A percentile compares a stretch with the other conserved stretches of the same genome.
phyloP scores from a whole-genome alignment of 805 yeast genomes.

The Teunomyces stri region DNA sequence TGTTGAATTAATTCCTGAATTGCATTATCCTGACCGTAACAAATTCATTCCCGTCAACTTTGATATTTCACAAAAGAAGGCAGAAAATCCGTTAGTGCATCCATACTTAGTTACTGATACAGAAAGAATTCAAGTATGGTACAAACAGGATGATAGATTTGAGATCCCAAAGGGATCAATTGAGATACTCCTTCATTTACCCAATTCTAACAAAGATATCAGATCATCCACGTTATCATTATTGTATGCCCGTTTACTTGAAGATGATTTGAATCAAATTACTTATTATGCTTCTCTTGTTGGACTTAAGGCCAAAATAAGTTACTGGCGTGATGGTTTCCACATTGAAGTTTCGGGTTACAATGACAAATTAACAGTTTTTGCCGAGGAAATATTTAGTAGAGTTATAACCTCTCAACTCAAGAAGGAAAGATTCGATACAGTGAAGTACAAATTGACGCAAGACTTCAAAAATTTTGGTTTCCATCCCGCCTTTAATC shows the following conservation, averaged over 20 bases:
- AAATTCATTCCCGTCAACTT: constrained; percentile 82
- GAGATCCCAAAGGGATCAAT: constrained; percentile 84
- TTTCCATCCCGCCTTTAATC: constrained; percentile 73
- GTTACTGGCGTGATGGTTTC: constrained; percentile 67
- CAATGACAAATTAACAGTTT: constrained; percentile 70
- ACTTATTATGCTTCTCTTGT: constrained; percentile 85
- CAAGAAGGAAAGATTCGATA: constrained; percentile 57
- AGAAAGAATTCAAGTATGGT: constrained; percentile 68
- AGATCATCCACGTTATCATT: constrained; percentile 55
- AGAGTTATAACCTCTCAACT: constrained; percentile 52
- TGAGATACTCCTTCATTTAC: constrained; percentile 61
- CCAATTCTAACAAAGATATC: constrained; percentile 60
- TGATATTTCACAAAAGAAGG: constrained; percentile 47
- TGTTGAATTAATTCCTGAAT: constrained; percentile 25
- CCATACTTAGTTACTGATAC: constrained; percentile 62
- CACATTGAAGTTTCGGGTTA: constrained; percentile 71
- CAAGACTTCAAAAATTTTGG: constrained; percentile 69
- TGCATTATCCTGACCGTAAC: constrained; percentile 71
- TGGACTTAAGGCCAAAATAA: constrained; percentile 60
- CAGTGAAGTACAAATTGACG: constrained; percentile 59
- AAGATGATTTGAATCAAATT: constrained; percentile 70
- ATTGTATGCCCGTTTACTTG: constrained; percentile 66
- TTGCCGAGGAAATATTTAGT: constrained; percentile 59
- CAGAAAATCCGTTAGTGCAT: constrained; percentile 39
- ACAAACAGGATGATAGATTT: constrained; percentile 83